Evolutionary conservation across 164 flowering plant species (phyloP), one percentile per base, ranked within the genome.

Genomic region (Macadamia integrifolia): DNA sequence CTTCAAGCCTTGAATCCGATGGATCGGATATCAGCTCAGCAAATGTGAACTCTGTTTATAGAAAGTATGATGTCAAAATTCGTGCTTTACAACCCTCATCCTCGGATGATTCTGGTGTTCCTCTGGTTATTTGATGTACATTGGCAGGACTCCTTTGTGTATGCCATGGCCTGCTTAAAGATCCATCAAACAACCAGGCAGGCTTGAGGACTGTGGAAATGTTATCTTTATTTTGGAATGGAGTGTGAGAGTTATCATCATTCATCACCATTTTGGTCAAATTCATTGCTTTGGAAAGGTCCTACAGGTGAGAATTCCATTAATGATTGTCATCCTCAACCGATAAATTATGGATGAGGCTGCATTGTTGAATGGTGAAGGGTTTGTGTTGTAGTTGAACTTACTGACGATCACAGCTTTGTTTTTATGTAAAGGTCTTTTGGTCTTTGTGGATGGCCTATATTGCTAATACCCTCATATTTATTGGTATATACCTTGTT

Each of bases 11-110:
- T 59, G 80, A 69, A 60, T 64, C 80, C 0, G 81, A 83, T 44
- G 82, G 76, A 40, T 75, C 83, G 7, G 50, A 46, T 3, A 3
- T 11, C 9, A 46, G 50, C 56, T 72, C 87, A 1, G 69, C 60
- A 35, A 69, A 62, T 68, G 88, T 66, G 57, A 68, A 30, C n/a
- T 64, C 81, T 7, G 62, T 35, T 11, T 69, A 50, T 50, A 72
- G 75, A 60, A 88, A 87, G 69, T 90, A 82, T 65, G 79, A 85
- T 72, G 65, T 90, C 44, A 84, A 70, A 74, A 88, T 90, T 56
- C 86, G 90, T 44, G 81, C 93, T 15, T 71, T 90, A 50, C 97
- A 87, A 74, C 97, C 96, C 60, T 83, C 80, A 6, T 71, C 90
- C 2, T 75, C 80, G 46, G 84, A 80, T 23, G 84, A 76, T 61